Evolutionary conservation across 2,329 filamentous ascomycete species (phyloP), one percentile per base, ranked within the genome.

Genomic region (Neonectria neomacrospora): DNA sequence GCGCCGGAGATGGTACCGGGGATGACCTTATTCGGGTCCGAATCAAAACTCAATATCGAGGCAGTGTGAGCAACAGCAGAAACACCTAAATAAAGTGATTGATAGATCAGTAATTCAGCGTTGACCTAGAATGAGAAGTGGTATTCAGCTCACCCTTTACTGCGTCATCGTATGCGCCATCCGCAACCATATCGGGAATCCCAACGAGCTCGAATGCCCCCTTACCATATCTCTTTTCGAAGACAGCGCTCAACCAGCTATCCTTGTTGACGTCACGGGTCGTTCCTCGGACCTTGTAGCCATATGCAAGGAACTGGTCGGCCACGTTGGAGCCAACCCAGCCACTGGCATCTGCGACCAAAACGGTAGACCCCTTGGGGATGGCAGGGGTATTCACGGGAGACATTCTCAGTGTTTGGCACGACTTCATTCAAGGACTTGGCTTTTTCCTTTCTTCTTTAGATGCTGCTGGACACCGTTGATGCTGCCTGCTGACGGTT

Each of bases 231-330:
- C 71, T 69, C 32, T 74, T 64, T n/a, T 74, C 73, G 28, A 76
- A 75, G 6, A 73, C 57, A 2, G 68, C 63, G 3, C 23, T 53
- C 5, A 76, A 22, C 75, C 77, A 79, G 6, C 69, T 61, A 48
- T 68, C 73, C 61, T 77, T 80, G 12, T 67, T 62, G 0, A 63
- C 32, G 58, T 73, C 67, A 7, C 81, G 80, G 16, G 78, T 77
- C 1, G 79, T 81, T 2, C 80, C 81, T 22, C 80, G 78, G 11
- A 84, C 81, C 12, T 73, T 73, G 66, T 79, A 82, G 14, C 80
- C 80, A 1, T 67, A 64, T 1, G 63, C 44, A 3, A 82, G 73
- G 14, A 80, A 55, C 48, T 79, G 72, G 52, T 78, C 72, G 10
- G 74, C 76, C 9, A 79, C 71, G 39, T 81, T 75, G 1, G 76